Base-by-base conservation (phyloP, 805 yeast species). In the Ogataea pignaliae region DNA sequence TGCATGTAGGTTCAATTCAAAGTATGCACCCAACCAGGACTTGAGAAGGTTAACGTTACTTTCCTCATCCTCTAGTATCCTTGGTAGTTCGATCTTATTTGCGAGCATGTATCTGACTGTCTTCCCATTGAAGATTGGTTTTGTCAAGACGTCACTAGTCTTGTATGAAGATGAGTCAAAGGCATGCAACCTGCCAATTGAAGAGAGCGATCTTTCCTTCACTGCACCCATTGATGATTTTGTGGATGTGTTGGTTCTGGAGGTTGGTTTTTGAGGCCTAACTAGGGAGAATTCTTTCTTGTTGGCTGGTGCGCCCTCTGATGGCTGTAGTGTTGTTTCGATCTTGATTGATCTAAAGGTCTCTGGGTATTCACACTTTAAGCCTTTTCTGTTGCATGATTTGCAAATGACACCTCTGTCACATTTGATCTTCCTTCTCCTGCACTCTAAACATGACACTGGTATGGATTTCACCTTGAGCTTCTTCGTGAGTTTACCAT, bases 341-440 rank as follows among this genome's bases (percentile, higher is more conserved):
- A 62, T 51, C 45, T 61, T 64, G 28, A 68, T 69, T 34, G 73
- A 71, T 50, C 78, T 56, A 48, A 71, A 72, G 1, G 72, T 72
- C 13, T 72, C 62, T 3, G 78, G 78, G 46, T 69, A 72, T 32
- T 61, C 65, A 55, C 78, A 72, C 2, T 52, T 55, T 10, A 68
- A 61, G 8, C 58, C 57, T 40, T 72, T 58, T 40, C 60, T 62
- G 10, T 49, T 53, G 51, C 78, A 72, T 39, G 69, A 72, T 45
- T 68, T 65, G 50, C 78, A 72, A 1, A 74, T 73, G 29, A 56
- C 56, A 29, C 55, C 44, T 29, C 66, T 43, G 41, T 61, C 66
- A 48, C 69, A 65, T 45, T 64, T 64, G 45, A 61, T 57, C 46
- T 64, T 65, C 37, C 67, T 55, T 32, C 63, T 48, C 14, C 68